phyloP scores from a whole-genome alignment of 1,139 yeast genomes.

The Hyphopichia buzzinii region DNA sequence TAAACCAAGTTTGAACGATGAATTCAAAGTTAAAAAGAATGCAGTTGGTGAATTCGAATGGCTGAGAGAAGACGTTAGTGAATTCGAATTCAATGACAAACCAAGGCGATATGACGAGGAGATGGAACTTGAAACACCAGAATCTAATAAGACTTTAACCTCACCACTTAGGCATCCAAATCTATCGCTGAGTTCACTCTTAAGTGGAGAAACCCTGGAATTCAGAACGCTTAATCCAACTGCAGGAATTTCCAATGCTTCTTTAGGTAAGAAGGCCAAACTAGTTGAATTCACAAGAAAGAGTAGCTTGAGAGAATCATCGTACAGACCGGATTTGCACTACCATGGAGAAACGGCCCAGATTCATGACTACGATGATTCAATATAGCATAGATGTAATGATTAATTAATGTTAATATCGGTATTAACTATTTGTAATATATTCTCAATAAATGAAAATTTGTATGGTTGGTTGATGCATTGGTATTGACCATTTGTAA shows the following conservation, averaged over 20 bases:
- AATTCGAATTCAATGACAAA: background rate
- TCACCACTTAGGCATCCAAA: conserved; percentile 13
- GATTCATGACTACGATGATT: conserved; percentile 30
- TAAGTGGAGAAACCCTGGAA: conserved; percentile 6
- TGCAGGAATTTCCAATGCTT: conserved; percentile 15
- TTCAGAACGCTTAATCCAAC: conserved; percentile 9
- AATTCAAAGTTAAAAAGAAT: conserved; percentile 28
- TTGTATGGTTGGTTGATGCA: no score
- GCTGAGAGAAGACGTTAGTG: conserved; percentile 14
- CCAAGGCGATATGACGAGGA: background rate
- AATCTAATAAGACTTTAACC: conserved; percentile 3
- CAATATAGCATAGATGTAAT: background rate
- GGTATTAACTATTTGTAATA: no score
- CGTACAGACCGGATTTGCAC: conserved; percentile 24
- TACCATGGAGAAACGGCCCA: conserved; percentile 36
- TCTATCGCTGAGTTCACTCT: conserved; percentile 18
- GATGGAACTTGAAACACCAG: conserved; percentile 5
- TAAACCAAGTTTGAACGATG: conserved; percentile 17
- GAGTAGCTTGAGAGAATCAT: conserved; percentile 42
- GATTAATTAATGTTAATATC: background rate
- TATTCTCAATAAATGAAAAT: no score
- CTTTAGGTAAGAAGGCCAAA: conserved; percentile 34
- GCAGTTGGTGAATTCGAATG: conserved; percentile 29
- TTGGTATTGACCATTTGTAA: no score
- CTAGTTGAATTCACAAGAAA: conserved; percentile 53